phyloP scores from a whole-genome alignment of 192 early-diverging fungal species.

The Coemansia asiatica region DNA sequence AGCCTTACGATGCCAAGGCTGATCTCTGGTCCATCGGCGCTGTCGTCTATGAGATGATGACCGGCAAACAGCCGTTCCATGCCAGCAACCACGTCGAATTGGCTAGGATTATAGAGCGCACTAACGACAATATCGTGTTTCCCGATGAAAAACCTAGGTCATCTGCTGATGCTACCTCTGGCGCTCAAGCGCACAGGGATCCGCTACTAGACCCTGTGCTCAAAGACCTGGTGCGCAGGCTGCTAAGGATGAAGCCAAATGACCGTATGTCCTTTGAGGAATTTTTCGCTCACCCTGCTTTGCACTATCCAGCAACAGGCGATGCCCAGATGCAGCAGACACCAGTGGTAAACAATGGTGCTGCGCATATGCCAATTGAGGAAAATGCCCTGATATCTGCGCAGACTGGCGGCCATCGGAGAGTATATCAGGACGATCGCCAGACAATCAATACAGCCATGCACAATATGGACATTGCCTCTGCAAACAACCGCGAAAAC shows the following conservation, averaged over 20 bases:
- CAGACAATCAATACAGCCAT: too few species aligned
- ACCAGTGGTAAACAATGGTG: too few species aligned
- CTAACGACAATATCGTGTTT: constrained; percentile 81
- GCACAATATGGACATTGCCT: too few species aligned
- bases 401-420: too few species aligned
- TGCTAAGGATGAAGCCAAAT: constrained; percentile 82
- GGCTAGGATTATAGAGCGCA: constrained; percentile 83
- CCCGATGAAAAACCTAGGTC: constrained; percentile 62
- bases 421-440: too few species aligned
- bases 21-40: constrained; percentile 97
- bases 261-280: constrained; percentile 93
- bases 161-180: background rate
- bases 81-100: constrained; percentile 94
- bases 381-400: too few species aligned
- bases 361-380: too few species aligned
- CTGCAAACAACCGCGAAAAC: background rate
- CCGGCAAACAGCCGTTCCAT: constrained; percentile 86
- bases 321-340: constrained; percentile 2
- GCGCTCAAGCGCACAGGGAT: background rate
- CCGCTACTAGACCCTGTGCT: constrained; percentile 29
- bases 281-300: constrained; percentile 84
- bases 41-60: constrained; percentile 91
- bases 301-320: constrained; percentile 28
- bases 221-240: constrained; percentile 66
- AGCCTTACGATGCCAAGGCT: constrained; percentile 93